These are phyloP conservation scores for Talaromyces sp. DNA, from an alignment of 2,329 filamentous ascomycete species.

Conservation along the genomic window DNA sequence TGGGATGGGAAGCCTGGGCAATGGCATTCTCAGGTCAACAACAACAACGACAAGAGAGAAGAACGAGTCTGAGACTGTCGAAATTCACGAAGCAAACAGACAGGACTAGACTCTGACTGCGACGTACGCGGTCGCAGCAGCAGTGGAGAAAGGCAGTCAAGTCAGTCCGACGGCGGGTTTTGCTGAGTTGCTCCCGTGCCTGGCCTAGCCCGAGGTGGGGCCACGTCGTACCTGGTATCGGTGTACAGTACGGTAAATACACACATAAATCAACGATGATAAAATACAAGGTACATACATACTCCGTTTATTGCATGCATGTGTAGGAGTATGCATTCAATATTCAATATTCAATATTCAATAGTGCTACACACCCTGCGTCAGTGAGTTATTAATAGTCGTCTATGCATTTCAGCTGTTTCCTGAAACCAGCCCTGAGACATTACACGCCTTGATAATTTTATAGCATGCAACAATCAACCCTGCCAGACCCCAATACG, in stretches of 20 bases:
- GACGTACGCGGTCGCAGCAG: neutral
- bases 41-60: no score
- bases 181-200: neutral
- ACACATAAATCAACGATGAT: neutral
- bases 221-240: neutral
- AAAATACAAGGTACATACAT: neutral
- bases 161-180: neutral
- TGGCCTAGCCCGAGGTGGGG: neutral
- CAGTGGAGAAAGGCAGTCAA: neutral
- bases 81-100: neutral
- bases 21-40: neutral
- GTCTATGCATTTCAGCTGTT: no score
- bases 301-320: neutral
- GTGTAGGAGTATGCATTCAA: no score
- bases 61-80: neutral
- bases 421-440: no score
- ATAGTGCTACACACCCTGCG: no score
- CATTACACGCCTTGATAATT: no score
- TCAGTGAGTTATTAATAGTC: no score
- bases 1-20: neutral
- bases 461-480: no score
- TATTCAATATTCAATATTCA: no score
- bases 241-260: neutral
- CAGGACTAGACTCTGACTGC: neutral
- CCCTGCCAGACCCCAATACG: no score